Percentiles rank a stretch among this genome's conserved stretches.
These are phyloP conservation scores for Penicillium sp. DNA, from an alignment of 2,329 filamentous ascomycete species.

Conservation along the genomic window DNA sequence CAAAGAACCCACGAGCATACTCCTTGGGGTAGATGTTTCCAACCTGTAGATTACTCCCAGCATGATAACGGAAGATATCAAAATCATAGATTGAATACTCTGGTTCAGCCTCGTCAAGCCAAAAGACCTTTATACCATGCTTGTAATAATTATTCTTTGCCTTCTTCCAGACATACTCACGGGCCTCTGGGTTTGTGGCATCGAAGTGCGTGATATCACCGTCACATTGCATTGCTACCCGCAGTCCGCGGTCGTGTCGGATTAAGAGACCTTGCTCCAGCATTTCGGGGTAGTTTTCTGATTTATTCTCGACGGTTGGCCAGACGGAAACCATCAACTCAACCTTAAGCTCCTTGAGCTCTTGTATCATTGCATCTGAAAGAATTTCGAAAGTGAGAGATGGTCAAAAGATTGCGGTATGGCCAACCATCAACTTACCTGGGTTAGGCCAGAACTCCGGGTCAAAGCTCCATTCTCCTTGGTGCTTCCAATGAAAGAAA, in stretches of 20 bases:
- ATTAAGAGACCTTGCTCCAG: slow-evolving; percentile 64
- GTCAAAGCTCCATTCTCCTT: slow-evolving; percentile 72
- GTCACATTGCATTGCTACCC: slow-evolving; percentile 62
- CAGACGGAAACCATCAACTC: slow-evolving; percentile 73
- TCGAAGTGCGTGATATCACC: slow-evolving; percentile 66
- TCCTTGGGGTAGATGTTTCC: slow-evolving; percentile 65
- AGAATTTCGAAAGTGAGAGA: background rate
- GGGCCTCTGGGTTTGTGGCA: slow-evolving; percentile 64
- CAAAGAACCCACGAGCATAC: slow-evolving; percentile 64
- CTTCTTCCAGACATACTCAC: slow-evolving; percentile 63
- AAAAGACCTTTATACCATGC: slow-evolving; percentile 67
- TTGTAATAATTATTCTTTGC: slow-evolving; percentile 64
- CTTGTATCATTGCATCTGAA: slow-evolving; percentile 64
- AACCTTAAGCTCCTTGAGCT: slow-evolving; percentile 62
- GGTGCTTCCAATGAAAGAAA: slow-evolving; percentile 69
- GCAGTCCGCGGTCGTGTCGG: slow-evolving; percentile 62
- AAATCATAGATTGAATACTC: slow-evolving; percentile 70
- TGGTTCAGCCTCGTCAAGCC: slow-evolving; percentile 72
- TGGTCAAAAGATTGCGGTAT: background rate
- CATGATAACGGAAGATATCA: slow-evolving; percentile 66
- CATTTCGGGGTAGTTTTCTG: slow-evolving; percentile 67
- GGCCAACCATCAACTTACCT: slow-evolving; percentile 37
- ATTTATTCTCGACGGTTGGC: slow-evolving; percentile 66
- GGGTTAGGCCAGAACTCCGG: slow-evolving; percentile 67
- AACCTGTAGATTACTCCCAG: slow-evolving; percentile 58